phyloP scores from a whole-genome alignment of 345 rosid species.

The Sisymbrium altissimum region DNA sequence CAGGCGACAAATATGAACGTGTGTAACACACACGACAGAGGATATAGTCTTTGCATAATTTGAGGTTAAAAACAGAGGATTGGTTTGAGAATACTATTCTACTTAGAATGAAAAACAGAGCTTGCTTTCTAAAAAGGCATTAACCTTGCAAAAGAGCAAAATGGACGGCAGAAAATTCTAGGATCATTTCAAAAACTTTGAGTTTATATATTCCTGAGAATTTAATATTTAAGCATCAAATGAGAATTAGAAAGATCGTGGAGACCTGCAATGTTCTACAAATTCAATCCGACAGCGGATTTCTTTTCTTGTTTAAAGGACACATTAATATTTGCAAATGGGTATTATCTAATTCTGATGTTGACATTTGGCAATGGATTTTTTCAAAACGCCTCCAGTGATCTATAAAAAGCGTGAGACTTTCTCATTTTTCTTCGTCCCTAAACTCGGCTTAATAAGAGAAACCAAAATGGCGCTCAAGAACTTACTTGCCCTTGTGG shows the following conservation, averaged over 20 bases:
- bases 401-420: conserved; percentile 31
- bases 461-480: conserved; percentile 31
- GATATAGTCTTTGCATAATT: no score
- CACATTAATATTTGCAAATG: background rate
- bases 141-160: no score
- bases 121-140: no score
- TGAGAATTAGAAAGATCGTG: background rate
- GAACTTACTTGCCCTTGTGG: conserved; percentile 34
- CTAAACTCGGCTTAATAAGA: background rate
- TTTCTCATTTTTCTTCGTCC: background rate
- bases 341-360: background rate
- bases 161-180: background rate
- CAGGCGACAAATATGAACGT: background rate
- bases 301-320: background rate
- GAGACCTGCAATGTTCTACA: background rate
- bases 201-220: background rate
- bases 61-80: background rate
- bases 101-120: background rate
- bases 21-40: background rate
- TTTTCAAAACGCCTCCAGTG: conserved; percentile 16
- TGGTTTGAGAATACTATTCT: background rate
- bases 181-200: background rate
- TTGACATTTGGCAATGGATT: conserved; percentile 2
- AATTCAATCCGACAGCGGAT: background rate
- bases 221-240: background rate